phyloP scores from a whole-genome alignment of 495 filamentous ascomycete genomes.

The Trichoderma asperelloides region DNA sequence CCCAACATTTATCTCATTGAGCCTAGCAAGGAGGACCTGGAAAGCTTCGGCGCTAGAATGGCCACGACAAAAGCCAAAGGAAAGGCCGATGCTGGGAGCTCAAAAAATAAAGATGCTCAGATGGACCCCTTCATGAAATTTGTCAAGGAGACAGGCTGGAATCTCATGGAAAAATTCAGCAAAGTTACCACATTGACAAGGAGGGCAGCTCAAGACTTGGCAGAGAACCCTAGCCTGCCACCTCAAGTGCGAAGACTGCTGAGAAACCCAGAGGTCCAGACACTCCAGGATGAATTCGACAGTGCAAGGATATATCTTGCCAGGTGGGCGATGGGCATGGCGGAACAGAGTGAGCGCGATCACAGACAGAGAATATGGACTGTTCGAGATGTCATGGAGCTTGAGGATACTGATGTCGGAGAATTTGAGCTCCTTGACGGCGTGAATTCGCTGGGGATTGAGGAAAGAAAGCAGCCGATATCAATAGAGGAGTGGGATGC shows the following conservation, averaged over 20 bases:
- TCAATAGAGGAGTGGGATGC: constrained; percentile 77
- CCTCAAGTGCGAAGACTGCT: constrained; percentile 78
- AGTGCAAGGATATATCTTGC: constrained; percentile 89
- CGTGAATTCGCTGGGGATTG: constrained; percentile 60
- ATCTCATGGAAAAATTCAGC: constrained; percentile 85
- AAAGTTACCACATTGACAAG: constrained; percentile 94
- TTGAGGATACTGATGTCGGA: constrained; percentile 88
- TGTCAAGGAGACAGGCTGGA: constrained; percentile 93
- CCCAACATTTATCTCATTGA: constrained; percentile 86
- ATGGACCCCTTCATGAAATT: constrained; percentile 96
- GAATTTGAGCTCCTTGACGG: constrained; percentile 91
- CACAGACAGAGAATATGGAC: constrained; percentile 82
- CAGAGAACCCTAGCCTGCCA: constrained; percentile 80
- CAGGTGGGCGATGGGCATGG: constrained; percentile 96
- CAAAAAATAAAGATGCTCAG: constrained; percentile 46
- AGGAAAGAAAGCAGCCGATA: constrained; percentile 67
- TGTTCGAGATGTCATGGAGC: constrained; percentile 80
- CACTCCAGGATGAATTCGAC: constrained; percentile 91
- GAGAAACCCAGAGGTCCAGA: constrained; percentile 90
- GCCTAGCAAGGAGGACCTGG: constrained; percentile 71
- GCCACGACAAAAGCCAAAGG: constrained; percentile 19
- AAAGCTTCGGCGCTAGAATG: constrained; percentile 63
- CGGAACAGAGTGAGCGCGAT: constrained; percentile 88
- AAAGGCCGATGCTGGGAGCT: neutral
- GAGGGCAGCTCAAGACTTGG: constrained; percentile 81